Percentiles rank a stretch among this genome's conserved stretches.
Evolutionary conservation across 768 basidiomycete species (phyloP).

Genomic region (Pleurotus ostreatus): DNA sequence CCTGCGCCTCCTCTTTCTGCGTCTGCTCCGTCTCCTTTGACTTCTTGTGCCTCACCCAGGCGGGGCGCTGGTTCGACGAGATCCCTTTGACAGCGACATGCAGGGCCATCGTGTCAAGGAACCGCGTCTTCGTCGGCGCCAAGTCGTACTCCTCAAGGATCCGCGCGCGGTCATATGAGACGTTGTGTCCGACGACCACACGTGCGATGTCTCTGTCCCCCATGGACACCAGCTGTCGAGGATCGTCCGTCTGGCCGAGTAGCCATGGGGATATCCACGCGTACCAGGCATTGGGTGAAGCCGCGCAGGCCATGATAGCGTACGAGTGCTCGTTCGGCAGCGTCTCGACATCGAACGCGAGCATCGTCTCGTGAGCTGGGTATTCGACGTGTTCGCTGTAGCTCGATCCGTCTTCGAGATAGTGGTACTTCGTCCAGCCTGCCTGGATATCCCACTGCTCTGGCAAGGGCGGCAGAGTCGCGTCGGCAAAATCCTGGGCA

Average conservation of each 20-base stretch:
- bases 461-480: conserved; percentile 16
- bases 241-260: conserved; percentile 49
- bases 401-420: conserved; percentile 69
- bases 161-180: conserved; percentile 88
- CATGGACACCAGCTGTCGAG: conserved; percentile 72
- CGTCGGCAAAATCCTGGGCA: conserved; percentile 1
- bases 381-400: conserved; percentile 69
- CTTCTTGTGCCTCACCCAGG: not conserved
- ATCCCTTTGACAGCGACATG: conserved; percentile 77
- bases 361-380: conserved; percentile 68
- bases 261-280: conserved; percentile 96
- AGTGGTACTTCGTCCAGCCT: conserved; percentile 89
- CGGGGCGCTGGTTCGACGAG: not conserved
- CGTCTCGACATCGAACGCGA: conserved; percentile 93
- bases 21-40: conserved; percentile 35
- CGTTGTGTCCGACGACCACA: conserved; percentile 89
- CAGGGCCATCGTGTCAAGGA: conserved; percentile 91
- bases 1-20: conserved; percentile 59
- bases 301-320: conserved; percentile 87
- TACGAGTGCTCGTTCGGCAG: conserved; percentile 79
- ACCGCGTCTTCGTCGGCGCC: conserved; percentile 64
- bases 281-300: conserved; percentile 84
- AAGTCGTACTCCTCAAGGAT: conserved; percentile 81
- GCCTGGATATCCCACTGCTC: conserved; percentile 36
- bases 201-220: conserved; percentile 51